Evolutionary conservation across 2,329 filamentous ascomycete species (phyloP), one percentile per base, ranked within the genome.

Genomic region (Colletotrichum orchidophilum): DNA sequence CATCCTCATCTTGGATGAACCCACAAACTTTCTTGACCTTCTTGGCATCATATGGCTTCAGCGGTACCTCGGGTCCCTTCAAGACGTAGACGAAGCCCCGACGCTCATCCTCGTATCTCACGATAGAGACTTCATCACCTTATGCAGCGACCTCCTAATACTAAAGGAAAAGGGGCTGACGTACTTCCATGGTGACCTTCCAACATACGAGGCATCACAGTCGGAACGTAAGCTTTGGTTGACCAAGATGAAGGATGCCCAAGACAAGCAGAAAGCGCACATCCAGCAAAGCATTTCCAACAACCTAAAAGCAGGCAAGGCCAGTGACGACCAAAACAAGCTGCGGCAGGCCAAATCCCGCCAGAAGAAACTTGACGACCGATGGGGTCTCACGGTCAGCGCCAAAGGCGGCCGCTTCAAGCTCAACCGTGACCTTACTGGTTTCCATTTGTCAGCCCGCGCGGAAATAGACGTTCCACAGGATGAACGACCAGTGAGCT

Each of bases 1-100:
- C 74, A 89, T 97, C 2, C 85, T 97, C 69, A 91, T 97, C 61
- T 88, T 97, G 2, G 94, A 97, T 78, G 94, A 97, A 78, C 94
- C 94, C 0, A 97, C 94, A 39, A 97, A 97, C 77, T 97, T 94
- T 77, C 87, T 97, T 1, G 94, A 97, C 76, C 84, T 97, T 0
- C 86, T 95, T 0, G 93, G 93, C 1, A 95, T 97, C 68, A 89
- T 97, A 66, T 97, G 94, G 94, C 85, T 97, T 1, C 92, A 97
- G 77, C 87, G 87, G 13, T 92, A 95, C 77, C 87, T 97, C 11
- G 83, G 87, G 46, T 82, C 86, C 1, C 80, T 92, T 3, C 84
- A 85, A 4, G 87, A 90, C 24, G 80, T 79, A 0, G 81, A 85
- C 0, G 81, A 85, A 2, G 88, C 87, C 0, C 88, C 88, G 0